Base-by-base conservation (phyloP, 768 basidiomycete genomes). In the Leucosporidium creatinivorum region DNA sequence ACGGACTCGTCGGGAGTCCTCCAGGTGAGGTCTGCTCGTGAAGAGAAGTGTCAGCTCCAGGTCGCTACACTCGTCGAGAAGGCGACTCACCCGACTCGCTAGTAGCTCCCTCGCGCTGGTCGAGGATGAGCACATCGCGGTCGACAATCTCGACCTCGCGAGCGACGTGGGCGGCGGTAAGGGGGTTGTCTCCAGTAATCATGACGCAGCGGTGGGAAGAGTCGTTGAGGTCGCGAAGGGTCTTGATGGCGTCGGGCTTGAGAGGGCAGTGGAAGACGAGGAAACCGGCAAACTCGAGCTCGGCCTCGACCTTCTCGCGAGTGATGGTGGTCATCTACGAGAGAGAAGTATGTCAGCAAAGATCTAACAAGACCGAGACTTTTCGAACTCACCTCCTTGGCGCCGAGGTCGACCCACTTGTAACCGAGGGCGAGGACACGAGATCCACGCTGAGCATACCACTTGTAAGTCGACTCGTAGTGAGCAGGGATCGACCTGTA, bases 151-250 rank as follows among this genome's bases (percentile, higher is more conserved):
- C 94, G 12, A 99, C 96, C 75, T 94, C 92, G 30, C 84, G 84
- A 23, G 96, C 96, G 55, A 99, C 93, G 76, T 98, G 96, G 0
- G 90, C 87, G 12, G 96, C 96, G 0, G 96, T 99, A 62, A 99
- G 80, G 12, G 96, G 96, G 77, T 98, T 98, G 78, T 99, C 96
- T 48, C 96, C 96, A 56, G 96, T 99, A 70, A 99, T 99, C 96
- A 99, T 99, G 65, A 98, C 83, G 77, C 96, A 98, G 92, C 96
- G 85, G 79, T 99, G 96, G 0, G 93, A 96, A 12, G 94, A 91
- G 76, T 98, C 94, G 4, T 88, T 87, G 62, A 99, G 82, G 91
- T 94, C 94, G 79, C 89, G 91, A 66, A 99, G 83, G 0, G 89
- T 84, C 68, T 88, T 86, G 17, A 98, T 83, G 2, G 96, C 96